Evolutionary conservation across 306 rosid genomes (phyloP).

Genomic region (Cicer judaicum): DNA sequence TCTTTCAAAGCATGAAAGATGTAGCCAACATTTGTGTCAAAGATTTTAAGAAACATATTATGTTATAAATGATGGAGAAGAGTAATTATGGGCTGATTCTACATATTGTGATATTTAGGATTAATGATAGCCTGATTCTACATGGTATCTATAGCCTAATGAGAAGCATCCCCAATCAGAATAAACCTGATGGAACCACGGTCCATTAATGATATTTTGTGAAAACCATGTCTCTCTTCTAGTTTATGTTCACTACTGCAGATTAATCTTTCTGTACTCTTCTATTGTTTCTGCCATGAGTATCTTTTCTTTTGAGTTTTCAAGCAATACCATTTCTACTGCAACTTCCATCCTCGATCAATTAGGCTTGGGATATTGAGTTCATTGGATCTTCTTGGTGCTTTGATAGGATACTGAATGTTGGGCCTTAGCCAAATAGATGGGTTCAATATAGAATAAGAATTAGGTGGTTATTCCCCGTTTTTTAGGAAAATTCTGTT

Average conservation of each 20-base stretch:
- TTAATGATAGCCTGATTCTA: background rate
- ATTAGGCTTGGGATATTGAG: no score
- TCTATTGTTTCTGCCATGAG: no score
- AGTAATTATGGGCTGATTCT: background rate
- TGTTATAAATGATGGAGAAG: background rate
- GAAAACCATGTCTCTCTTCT: background rate
- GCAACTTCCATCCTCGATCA: no score
- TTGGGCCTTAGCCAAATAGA: no score
- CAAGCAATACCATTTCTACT: no score
- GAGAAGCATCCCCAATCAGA: background rate
- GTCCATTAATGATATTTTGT: background rate
- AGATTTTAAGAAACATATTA: background rate
- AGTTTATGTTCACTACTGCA: background rate
- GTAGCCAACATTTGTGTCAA: slow-evolving; percentile 12
- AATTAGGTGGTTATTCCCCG: no score
- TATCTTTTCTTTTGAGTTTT: no score
- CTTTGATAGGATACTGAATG: no score
- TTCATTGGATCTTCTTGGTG: no score
- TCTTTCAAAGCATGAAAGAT: background rate
- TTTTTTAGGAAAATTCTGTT: no score
- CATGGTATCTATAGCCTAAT: background rate
- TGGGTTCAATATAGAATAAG: no score
- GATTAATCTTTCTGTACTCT: no score
- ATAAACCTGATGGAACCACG: background rate
- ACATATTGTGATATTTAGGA: background rate